These are phyloP conservation scores for Cucurbita moschata DNA, from an alignment of 306 rosid genomes.

Conservation along the genomic window DNA sequence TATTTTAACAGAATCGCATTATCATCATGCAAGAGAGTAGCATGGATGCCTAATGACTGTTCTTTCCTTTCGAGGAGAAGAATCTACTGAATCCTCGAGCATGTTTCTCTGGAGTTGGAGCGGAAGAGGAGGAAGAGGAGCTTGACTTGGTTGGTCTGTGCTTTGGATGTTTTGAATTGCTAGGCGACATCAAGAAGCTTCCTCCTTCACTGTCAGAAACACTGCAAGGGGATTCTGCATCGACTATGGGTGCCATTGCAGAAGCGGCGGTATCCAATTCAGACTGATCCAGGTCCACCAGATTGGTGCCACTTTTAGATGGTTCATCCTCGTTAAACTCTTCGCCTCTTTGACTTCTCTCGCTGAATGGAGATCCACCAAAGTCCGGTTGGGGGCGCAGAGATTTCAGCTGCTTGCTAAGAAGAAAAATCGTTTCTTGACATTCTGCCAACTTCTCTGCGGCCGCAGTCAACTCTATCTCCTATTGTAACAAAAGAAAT, in stretches of 20 bases:
- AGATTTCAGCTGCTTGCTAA: constrained; percentile 77
- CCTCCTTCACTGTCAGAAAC: constrained; percentile 56
- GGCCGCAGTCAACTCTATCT: constrained; percentile 66
- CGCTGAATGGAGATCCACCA: constrained; percentile 32
- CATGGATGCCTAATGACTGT: constrained; percentile 40
- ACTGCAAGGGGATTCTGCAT: constrained; percentile 42
- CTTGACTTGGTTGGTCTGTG: constrained; percentile 65
- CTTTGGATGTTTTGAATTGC: constrained; percentile 25
- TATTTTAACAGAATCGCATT: constrained; percentile 11
- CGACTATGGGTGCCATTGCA: constrained; percentile 20
- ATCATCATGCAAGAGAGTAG: constrained; percentile 14
- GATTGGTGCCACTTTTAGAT: constrained; percentile 28
- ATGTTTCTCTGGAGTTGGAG: constrained; percentile 83
- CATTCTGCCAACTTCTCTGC: constrained; percentile 95
- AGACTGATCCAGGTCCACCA: constrained; percentile 31
- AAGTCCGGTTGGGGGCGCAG: constrained; percentile 64
- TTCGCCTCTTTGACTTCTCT: constrained; percentile 37
- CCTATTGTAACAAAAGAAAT: constrained; percentile 30
- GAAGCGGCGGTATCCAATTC: constrained; percentile 36
- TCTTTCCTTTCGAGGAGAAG: constrained; percentile 80
- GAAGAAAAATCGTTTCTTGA: constrained; percentile 93
- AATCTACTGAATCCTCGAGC: constrained; percentile 78
- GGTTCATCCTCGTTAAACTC: constrained; percentile 34
- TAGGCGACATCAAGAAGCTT: constrained; percentile 42
- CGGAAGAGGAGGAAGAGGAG: constrained; percentile 56